Evolutionary conservation across 2,329 filamentous ascomycete genomes (phyloP).

Genomic region (Tolypocladium amazonense): DNA sequence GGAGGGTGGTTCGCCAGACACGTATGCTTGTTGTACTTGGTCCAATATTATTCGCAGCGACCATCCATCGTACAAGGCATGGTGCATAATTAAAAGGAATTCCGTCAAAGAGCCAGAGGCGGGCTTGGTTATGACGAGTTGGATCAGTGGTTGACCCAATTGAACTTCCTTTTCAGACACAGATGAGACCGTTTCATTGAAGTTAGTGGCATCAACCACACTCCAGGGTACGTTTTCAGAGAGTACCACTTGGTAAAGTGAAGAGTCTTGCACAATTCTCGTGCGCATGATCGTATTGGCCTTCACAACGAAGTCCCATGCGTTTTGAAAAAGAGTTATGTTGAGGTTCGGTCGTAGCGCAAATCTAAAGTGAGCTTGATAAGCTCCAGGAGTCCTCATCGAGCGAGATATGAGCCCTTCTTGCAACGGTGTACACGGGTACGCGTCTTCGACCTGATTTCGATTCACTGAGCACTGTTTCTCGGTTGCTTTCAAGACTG

Average conservation of each 20-base stretch:
- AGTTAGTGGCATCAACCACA: conserved; percentile 12
- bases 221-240: conserved; percentile 11
- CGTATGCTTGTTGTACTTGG: conserved; percentile 28
- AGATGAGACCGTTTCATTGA: background rate
- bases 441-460: conserved; percentile 31
- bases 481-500: background rate
- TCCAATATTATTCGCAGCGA: conserved; percentile 34
- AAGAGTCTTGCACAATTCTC: conserved; percentile 27
- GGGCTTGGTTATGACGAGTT: conserved; percentile 23
- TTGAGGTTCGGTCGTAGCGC: conserved; percentile 17
- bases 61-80: conserved; percentile 43
- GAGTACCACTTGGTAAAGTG: conserved; percentile 28
- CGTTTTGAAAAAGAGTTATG: conserved; percentile 20
- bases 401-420: conserved; percentile 39
- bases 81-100: conserved; percentile 32
- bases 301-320: conserved; percentile 24
- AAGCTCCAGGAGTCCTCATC: conserved; percentile 28
- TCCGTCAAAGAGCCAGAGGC: background rate
- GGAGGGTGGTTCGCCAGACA: conserved; percentile 11
- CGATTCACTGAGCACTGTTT: background rate
- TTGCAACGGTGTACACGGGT: conserved; percentile 39
- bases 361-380: conserved; percentile 34
- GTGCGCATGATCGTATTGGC: conserved; percentile 29
- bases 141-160: conserved; percentile 28
- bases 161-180: conserved; percentile 15